phyloP scores from a whole-genome alignment of 2,329 filamentous ascomycete genomes.

The Diplodia scrobiculata region DNA sequence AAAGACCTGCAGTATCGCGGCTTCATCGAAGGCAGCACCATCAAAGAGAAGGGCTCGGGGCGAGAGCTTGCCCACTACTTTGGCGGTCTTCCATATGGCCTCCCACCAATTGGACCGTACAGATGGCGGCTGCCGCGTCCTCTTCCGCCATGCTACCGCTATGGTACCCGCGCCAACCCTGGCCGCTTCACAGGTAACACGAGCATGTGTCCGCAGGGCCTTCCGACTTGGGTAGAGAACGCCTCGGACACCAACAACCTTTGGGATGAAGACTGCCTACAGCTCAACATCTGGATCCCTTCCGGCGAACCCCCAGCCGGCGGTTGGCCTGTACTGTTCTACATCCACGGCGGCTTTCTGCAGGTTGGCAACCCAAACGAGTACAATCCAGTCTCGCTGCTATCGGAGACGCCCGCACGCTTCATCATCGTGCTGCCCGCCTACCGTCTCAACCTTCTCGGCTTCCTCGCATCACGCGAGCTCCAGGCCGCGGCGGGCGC shows the following conservation, averaged over 20 bases:
- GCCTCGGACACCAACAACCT: slow-evolving; percentile 33
- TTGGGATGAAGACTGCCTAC: slow-evolving; percentile 59
- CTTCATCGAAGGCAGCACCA: slow-evolving; percentile 54
- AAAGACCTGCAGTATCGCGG: slow-evolving; percentile 50
- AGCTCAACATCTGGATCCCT: slow-evolving; percentile 60
- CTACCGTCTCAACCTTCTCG: slow-evolving; percentile 60
- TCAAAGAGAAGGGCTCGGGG: slow-evolving; percentile 40
- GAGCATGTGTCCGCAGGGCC: slow-evolving; percentile 55
- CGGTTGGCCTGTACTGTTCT: slow-evolving; percentile 62
- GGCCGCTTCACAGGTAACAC: slow-evolving; percentile 49
- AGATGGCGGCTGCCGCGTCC: slow-evolving; percentile 55
- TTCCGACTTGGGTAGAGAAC: slow-evolving; percentile 4
- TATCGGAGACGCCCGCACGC: slow-evolving; percentile 54
- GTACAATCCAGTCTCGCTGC: slow-evolving; percentile 49
- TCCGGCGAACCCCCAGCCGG: slow-evolving; percentile 47
- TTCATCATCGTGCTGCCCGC: slow-evolving; percentile 59
- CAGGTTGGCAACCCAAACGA: slow-evolving; percentile 59
- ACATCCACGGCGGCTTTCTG: slow-evolving; percentile 61
- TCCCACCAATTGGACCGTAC: slow-evolving; percentile 52
- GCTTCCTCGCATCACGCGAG: slow-evolving; percentile 57
- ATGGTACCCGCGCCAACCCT: slow-evolving; percentile 54
- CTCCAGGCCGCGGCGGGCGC: slow-evolving; percentile 45
- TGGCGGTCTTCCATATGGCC: slow-evolving; percentile 59
- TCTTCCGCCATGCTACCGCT: slow-evolving; percentile 53
- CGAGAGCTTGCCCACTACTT: slow-evolving; percentile 54